Evolutionary conservation across 208 protist genomes (phyloP), one percentile per base, ranked within the genome.

Genomic region (Leishmania gerbilli): DNA sequence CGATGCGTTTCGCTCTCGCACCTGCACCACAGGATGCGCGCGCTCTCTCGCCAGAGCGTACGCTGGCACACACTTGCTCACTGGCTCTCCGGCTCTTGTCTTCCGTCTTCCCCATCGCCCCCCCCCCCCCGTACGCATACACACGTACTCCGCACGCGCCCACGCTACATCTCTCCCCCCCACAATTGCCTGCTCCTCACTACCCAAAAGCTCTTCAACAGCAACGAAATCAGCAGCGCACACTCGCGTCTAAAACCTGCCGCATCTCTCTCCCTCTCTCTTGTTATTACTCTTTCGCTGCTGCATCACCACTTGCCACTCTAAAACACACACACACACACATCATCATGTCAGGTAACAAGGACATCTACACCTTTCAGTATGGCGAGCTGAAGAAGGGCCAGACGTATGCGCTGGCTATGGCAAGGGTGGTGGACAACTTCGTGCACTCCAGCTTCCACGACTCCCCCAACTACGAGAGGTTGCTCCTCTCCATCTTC

Each of bases 351-450:
- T 82, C 80, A 31, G 27, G 17, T 24, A 83, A 84, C 31, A 81
- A 82, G 68, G 92, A 97, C 75, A 79, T 83, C 55, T 93, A 89
- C 76, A 94, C 93, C 55, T 97, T 97, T 71, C 84, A 96, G 88
- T 92, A 90, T 80, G 90, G 88, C 68, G 92, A 96, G 49, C 90
- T 93, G 34, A 92, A 89, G 71, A 74, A 77, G 31, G 90, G 90
- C 45, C 78, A 82, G 69, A 76, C 79, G 11, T 85, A 91, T 19
- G 92, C 89, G 62, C 47, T 90, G n/a, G 94, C 92, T 7, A 87
- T 94, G 81, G 94, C 91, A 27, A 93, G 86, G 67, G 84, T 96
- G 42, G 81, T 89, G 2, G 79, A 75, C 62, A 84, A 91, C 74
- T 94, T 97, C 65, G 71, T 97, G 21, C 88, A 85, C 71, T 74